Base-by-base conservation (phyloP, 495 filamentous ascomycete genomes). In the Hypoxylon fragiforme region DNA sequence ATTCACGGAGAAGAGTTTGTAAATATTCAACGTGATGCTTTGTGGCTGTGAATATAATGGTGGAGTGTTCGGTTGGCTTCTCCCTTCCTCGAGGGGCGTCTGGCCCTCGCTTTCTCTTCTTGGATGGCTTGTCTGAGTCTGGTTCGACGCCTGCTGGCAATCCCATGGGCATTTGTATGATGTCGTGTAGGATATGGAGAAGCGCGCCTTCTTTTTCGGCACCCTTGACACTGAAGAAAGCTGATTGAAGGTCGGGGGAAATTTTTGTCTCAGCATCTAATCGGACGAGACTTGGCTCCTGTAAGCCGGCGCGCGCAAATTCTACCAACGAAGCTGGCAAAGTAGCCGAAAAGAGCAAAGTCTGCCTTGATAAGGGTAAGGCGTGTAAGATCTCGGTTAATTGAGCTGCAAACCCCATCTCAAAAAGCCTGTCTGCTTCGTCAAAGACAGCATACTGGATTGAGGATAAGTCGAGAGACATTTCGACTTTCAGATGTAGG, bases 21-120 rank as follows among this genome's bases (percentile, higher is more conserved):
- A 98, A 70, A 69, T 96, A 97, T 62, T 98, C 94, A n/a, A 98
- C 94, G 60, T 97, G 91, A 70, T 97, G 92, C 63, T 97, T 97
- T 0, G 94, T 97, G 6, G 94, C 90, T 1, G 87, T 81, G 68
- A 98, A 98, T 12, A 98, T 73, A 51, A 98, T 96, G 0, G 94
- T 98, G 0, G 94, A 95, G 66, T 95, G 83, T 37, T 82, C 75
- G 0, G 85, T 88, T 2, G 87, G 85, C 43, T 84, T 84, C 21
- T 77, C 73, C 31, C 65, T 68, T 4, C 57, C 72, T 38, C 81
- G 79, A 16, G 69, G 54, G 3, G 65, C 72, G 40, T 80, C 73
- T 1, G 69, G 72, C 3, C 77, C 77, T 46, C 87, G 76, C 71
- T 92, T 92, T 50, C 88, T 78, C 67, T 92, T 91, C 57, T 78